Percentiles rank a stretch among this genome's conserved stretches.
These are phyloP conservation scores for Withania somnifera DNA, from an alignment of 305 asterid genomes.

Conservation along the genomic window DNA sequence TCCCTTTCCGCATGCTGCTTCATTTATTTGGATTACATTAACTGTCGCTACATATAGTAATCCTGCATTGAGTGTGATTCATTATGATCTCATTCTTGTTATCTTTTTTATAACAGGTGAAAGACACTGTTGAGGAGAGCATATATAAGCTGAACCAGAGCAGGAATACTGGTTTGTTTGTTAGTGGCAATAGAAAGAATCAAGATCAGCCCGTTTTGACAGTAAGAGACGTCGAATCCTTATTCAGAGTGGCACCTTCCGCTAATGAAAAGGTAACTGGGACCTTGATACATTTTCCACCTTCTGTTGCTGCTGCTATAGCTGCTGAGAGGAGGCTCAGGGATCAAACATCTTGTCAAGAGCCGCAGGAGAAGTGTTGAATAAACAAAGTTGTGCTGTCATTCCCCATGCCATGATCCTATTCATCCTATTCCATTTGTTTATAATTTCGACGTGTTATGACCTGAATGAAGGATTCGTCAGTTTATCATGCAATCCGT, in stretches of 20 bases:
- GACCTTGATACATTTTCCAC: slow-evolving; percentile 69
- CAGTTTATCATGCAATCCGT: neutral
- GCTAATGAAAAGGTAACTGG: slow-evolving; percentile 16
- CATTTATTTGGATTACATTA: neutral
- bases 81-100: neutral
- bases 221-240: slow-evolving; percentile 62
- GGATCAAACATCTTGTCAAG: slow-evolving; percentile 17
- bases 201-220: slow-evolving; percentile 86
- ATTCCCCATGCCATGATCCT: neutral
- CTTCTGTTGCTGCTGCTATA: slow-evolving; percentile 76
- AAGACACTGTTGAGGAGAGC: slow-evolving; percentile 88
- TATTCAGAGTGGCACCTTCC: slow-evolving; percentile 58
- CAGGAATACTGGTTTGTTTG: slow-evolving; percentile 48
- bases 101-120: slow-evolving; percentile 40
- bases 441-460: neutral
- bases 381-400: neutral
- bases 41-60: neutral
- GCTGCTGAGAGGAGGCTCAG: slow-evolving; percentile 84
- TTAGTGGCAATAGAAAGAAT: slow-evolving; percentile 86
- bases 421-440: neutral
- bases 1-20: neutral
- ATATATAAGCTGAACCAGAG: slow-evolving; percentile 73
- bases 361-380: neutral
- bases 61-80: neutral
- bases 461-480: neutral